phyloP scores from a whole-genome alignment of 108 stramenopile genomes.

The Tribonema minus region DNA sequence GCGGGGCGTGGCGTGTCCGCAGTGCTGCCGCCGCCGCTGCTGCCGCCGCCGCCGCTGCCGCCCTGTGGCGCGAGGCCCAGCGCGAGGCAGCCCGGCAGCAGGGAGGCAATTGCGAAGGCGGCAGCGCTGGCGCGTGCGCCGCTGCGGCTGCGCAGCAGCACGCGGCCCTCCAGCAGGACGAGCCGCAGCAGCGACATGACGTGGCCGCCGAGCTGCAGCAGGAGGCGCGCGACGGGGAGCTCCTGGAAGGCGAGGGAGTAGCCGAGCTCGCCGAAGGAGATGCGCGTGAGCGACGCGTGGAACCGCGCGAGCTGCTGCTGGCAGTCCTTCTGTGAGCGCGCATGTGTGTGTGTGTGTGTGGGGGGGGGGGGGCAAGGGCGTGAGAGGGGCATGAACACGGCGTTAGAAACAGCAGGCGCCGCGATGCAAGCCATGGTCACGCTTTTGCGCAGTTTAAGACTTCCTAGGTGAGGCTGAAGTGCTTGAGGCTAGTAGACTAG shows the following conservation, averaged over 20 bases:
- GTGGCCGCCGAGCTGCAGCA: slow-evolving; percentile 11
- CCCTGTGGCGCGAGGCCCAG: slow-evolving; percentile 10
- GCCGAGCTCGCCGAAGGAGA: slow-evolving; percentile 10
- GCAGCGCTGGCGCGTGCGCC: neutral
- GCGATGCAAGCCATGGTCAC: too few species aligned
- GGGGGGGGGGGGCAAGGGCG: too few species aligned
- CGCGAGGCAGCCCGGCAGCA: slow-evolving; percentile 17
- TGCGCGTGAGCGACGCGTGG: neutral
- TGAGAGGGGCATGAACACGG: too few species aligned
- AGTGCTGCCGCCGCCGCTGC: too few species aligned
- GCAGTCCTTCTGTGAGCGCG: too few species aligned
- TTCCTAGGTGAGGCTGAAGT: too few species aligned
- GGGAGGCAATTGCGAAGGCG: slow-evolving; percentile 23
- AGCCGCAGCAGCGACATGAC: slow-evolving; percentile 10
- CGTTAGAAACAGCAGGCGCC: too few species aligned
- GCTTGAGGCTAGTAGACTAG: too few species aligned
- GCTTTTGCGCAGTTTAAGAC: too few species aligned
- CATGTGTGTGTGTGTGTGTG: too few species aligned
- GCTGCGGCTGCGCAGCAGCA: slow-evolving; percentile 13
- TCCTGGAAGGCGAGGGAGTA: slow-evolving; percentile 9
- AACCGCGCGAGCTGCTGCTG: neutral
- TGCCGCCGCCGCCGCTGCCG: too few species aligned
- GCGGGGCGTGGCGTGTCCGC: too few species aligned
- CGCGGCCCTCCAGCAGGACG: slow-evolving; percentile 22
- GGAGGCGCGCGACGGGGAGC: neutral